Percentiles rank a stretch among this genome's conserved stretches.
Conservation (phyloP, 139 green algal genomes). For the Medakamo hakoo region DNA sequence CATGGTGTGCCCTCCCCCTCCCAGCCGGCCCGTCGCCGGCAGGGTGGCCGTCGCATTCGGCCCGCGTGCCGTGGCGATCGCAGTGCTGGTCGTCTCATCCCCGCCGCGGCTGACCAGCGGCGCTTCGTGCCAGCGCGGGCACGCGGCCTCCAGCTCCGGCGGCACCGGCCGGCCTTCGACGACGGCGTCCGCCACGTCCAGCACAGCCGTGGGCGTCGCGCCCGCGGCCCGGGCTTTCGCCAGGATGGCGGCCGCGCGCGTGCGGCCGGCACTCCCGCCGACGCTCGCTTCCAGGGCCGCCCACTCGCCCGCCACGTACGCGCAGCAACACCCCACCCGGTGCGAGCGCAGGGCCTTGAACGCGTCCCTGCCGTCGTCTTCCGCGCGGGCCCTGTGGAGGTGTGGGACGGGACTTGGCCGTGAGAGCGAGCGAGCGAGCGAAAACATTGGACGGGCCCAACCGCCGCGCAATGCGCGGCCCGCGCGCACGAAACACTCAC, state of each 20-base stretch:
- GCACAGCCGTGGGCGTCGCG: conserved; percentile 30
- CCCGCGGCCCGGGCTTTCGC: conserved; percentile 36
- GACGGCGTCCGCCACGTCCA: neutral
- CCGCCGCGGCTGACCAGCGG: neutral
- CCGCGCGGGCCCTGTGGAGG: conserved; percentile 16
- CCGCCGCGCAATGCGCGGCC: neutral
- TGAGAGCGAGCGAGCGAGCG: neutral
- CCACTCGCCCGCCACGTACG: conserved; percentile 57
- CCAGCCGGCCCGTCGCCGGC: too few relatives aligned
- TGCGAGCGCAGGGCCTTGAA: conserved; percentile 74
- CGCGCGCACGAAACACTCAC: conserved; percentile 11
- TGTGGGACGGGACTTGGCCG: neutral
- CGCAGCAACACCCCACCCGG: conserved; percentile 33
- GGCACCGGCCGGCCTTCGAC: neutral
- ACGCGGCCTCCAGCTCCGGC: neutral
- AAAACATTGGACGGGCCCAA: neutral
- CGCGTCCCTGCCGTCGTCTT: conserved; percentile 67
- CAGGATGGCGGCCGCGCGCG: conserved; percentile 36
- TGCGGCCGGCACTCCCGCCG: conserved; percentile 21
- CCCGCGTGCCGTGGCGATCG: too few relatives aligned
- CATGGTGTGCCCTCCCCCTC: too few relatives aligned
- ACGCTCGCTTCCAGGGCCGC: conserved; percentile 42
- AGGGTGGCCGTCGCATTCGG: too few relatives aligned
- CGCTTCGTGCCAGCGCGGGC: neutral
- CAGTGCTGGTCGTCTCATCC: too few relatives aligned